Conservation (phyloP, 2,329 filamentous ascomycete species). For the Nemania serpens region DNA sequence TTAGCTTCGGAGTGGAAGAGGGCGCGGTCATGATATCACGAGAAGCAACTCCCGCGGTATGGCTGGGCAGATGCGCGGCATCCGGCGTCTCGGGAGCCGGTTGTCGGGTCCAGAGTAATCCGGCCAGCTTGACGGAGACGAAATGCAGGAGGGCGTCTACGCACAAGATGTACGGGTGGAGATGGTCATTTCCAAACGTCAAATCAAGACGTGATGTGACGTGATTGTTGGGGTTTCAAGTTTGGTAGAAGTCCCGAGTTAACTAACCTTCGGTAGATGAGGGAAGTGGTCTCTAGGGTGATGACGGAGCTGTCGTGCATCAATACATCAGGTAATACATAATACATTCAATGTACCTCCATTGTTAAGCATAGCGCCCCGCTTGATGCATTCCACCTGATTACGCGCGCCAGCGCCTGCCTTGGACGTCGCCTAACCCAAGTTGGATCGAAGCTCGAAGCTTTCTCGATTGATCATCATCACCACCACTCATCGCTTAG, state of each 20-base stretch:
- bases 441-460: constrained; percentile 13
- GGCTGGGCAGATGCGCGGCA: constrained; percentile 41
- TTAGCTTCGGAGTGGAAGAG: constrained; percentile 58
- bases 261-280: too few species aligned
- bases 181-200: constrained; percentile 3
- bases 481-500: constrained; percentile 15
- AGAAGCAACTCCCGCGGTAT: constrained; percentile 22
- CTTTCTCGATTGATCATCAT: constrained; percentile 28
- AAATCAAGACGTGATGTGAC: neutral
- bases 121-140: constrained; percentile 50
- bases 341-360: too few species aligned
- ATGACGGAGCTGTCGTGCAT: too few species aligned
- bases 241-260: too few species aligned
- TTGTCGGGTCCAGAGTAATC: constrained; percentile 53
- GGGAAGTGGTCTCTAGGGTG: too few species aligned
- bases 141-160: constrained; percentile 1
- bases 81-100: constrained; percentile 47
- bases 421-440: constrained; percentile 31
- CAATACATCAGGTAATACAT: too few species aligned
- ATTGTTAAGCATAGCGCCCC: constrained; percentile 19
- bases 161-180: neutral
- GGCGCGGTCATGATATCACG: constrained; percentile 53
- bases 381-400: constrained; percentile 37
- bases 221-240: neutral
- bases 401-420: constrained; percentile 41